These are phyloP conservation scores for Chlorella sp. DNA, from an alignment of 139 green algal genomes.

Conservation along the genomic window DNA sequence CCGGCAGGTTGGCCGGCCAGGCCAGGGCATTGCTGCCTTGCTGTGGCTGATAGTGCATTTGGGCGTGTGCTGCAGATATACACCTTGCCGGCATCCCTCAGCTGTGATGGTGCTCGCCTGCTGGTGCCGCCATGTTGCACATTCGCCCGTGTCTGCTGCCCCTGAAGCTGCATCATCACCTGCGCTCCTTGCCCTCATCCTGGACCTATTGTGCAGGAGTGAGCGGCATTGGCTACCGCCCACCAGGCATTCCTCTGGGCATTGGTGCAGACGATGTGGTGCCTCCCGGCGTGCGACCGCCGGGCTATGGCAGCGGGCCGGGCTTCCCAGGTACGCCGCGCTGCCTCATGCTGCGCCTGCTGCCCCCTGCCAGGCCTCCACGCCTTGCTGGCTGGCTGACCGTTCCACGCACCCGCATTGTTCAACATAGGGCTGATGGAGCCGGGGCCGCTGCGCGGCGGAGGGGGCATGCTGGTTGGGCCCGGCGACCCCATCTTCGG, in stretches of 20 bases:
- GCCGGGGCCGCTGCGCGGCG: background rate
- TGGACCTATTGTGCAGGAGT: background rate
- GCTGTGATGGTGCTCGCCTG: too few relatives aligned
- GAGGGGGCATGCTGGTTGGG: constrained; percentile 59
- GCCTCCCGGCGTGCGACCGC: constrained; percentile 33
- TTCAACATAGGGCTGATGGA: constrained; percentile 32
- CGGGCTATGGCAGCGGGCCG: constrained; percentile 29
- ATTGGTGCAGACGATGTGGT: constrained; percentile 42
- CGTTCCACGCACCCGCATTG: background rate
- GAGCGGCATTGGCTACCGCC: constrained; percentile 13
- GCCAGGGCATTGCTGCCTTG: too few relatives aligned
- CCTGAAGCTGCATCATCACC: too few relatives aligned
- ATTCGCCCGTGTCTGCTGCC: too few relatives aligned
- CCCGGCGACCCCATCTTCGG: constrained; percentile 57
- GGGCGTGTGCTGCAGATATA: too few relatives aligned
- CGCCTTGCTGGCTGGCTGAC: background rate
- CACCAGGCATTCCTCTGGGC: constrained; percentile 1
- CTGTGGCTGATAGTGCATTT: too few relatives aligned
- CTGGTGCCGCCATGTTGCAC: too few relatives aligned
- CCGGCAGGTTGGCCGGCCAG: too few relatives aligned
- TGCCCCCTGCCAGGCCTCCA: too few relatives aligned
- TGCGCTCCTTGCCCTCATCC: background rate
- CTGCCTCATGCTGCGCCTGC: background rate
- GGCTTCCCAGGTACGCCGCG: constrained; percentile 2
- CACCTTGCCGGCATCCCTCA: too few relatives aligned